Evolutionary conservation across 2,329 filamentous ascomycete species (phyloP).

Genomic region (Stylonectria norvegica): DNA sequence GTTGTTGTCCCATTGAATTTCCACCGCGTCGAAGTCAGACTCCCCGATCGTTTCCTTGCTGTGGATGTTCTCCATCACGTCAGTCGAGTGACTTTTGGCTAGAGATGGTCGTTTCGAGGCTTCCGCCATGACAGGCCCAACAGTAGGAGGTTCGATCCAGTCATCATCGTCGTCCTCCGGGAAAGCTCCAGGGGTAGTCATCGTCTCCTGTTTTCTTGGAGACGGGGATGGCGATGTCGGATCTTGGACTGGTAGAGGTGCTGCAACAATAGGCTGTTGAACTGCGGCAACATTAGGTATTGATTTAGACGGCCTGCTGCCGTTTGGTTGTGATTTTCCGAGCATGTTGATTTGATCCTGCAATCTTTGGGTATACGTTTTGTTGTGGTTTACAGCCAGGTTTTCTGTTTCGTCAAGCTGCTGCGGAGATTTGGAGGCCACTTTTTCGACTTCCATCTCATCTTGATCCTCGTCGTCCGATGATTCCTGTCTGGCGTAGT

Average conservation of each 20-base stretch:
- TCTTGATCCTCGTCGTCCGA: slow-evolving; percentile 48
- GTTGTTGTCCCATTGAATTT: slow-evolving; percentile 5
- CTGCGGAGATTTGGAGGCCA: slow-evolving; percentile 33
- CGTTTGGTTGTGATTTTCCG: slow-evolving; percentile 53
- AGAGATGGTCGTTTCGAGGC: slow-evolving; percentile 47
- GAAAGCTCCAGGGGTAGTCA: slow-evolving; percentile 57
- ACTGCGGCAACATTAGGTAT: slow-evolving; percentile 36
- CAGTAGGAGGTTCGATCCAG: slow-evolving; percentile 56
- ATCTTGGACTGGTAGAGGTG: slow-evolving; percentile 29
- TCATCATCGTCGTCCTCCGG: slow-evolving; percentile 55
- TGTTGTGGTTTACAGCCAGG: slow-evolving; percentile 57
- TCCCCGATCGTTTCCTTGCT: slow-evolving; percentile 48
- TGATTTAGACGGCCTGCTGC: slow-evolving; percentile 47
- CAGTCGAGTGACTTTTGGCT: slow-evolving; percentile 58
- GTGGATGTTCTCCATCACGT: slow-evolving; percentile 57
- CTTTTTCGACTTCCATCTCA: slow-evolving; percentile 51
- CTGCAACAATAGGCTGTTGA: slow-evolving; percentile 28
- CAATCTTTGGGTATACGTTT: slow-evolving; percentile 88
- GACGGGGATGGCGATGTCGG: slow-evolving; percentile 30
- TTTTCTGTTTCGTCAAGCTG: slow-evolving; percentile 43
- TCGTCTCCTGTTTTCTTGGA: slow-evolving; percentile 28
- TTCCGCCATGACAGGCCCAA: slow-evolving; percentile 25
- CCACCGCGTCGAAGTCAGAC: slow-evolving; percentile 30
- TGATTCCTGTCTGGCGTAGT: slow-evolving; percentile 41
- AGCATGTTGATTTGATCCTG: slow-evolving; percentile 86